Evolutionary conservation across 2,329 filamentous ascomycete genomes (phyloP).

Genomic region (Neofusicoccum ribis): DNA sequence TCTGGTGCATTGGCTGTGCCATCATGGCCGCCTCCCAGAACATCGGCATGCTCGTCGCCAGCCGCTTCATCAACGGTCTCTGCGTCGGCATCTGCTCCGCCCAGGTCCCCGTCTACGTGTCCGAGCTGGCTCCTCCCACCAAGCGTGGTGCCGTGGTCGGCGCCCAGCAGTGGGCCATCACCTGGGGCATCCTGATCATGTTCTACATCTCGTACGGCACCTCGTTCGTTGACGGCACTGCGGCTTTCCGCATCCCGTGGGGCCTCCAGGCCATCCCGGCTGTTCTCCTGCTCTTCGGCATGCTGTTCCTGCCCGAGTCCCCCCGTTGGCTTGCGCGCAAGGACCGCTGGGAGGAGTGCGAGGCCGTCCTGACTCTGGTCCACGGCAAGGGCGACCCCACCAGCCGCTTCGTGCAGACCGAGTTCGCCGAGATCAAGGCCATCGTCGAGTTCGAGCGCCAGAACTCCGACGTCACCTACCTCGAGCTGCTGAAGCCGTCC

Average conservation of each 20-base stretch:
- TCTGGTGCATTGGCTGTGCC: constrained; percentile 61
- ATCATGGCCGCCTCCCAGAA: constrained; percentile 65
- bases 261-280: constrained; percentile 40
- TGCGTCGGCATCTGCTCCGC: constrained; percentile 72
- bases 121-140: constrained; percentile 61
- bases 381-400: constrained; percentile 61
- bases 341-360: constrained; percentile 47
- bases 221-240: constrained; percentile 33
- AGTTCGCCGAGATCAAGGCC: constrained; percentile 71
- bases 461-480: constrained; percentile 68
- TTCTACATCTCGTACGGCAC: constrained; percentile 53
- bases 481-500: constrained; percentile 70
- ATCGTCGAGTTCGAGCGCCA: constrained; percentile 72
- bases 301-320: constrained; percentile 52
- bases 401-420: constrained; percentile 65
- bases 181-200: constrained; percentile 69
- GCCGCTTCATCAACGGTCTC: constrained; percentile 68
- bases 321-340: constrained; percentile 48
- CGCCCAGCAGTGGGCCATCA: constrained; percentile 74
- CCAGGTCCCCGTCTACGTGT: constrained; percentile 69
- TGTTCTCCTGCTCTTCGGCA: constrained; percentile 45
- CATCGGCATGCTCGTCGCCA: constrained; percentile 70
- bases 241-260: constrained; percentile 41
- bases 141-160: constrained; percentile 67
- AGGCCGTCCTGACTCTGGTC: constrained; percentile 43